phyloP scores from a whole-genome alignment of 768 basidiomycete species.

The Phlegmacium glaucopus region DNA sequence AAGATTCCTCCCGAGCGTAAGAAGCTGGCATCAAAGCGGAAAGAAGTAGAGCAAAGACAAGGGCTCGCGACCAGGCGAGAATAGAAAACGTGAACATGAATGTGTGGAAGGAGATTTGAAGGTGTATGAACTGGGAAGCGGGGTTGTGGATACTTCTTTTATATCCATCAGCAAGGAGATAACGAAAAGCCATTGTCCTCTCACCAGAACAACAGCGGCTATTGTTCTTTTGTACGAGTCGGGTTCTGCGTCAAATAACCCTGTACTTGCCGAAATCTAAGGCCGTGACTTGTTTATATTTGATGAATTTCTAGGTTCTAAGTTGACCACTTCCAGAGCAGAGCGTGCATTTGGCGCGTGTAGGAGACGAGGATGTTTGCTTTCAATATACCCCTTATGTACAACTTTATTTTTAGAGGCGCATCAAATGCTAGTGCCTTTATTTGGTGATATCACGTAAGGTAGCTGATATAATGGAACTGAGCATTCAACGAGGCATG shows the following conservation, averaged over 20 bases:
- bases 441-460: too few species aligned
- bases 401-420: too few species aligned
- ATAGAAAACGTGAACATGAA: constrained; percentile 60
- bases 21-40: constrained; percentile 31
- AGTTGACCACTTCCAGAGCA: too few species aligned
- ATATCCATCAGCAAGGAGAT: constrained; percentile 7
- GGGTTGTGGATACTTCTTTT: constrained; percentile 8
- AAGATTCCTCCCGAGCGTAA: constrained; percentile 47
- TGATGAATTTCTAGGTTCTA: too few species aligned
- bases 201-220: constrained; percentile 12
- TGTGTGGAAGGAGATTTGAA: constrained; percentile 17
- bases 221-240: constrained; percentile 17
- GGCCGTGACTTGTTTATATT: too few species aligned
- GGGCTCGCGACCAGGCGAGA: constrained; percentile 77
- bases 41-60: constrained; percentile 38
- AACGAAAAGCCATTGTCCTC: constrained; percentile 17
- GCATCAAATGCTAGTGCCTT: too few species aligned
- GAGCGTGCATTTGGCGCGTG: too few species aligned
- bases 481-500: too few species aligned
- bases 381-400: too few species aligned
- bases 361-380: too few species aligned
- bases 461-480: too few species aligned
- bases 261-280: neutral
- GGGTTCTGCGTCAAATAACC: neutral
- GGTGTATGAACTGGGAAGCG: constrained; percentile 10